These are phyloP conservation scores for Penicillium samsonianum DNA, from an alignment of 495 filamentous ascomycete species.

Conservation along the genomic window DNA sequence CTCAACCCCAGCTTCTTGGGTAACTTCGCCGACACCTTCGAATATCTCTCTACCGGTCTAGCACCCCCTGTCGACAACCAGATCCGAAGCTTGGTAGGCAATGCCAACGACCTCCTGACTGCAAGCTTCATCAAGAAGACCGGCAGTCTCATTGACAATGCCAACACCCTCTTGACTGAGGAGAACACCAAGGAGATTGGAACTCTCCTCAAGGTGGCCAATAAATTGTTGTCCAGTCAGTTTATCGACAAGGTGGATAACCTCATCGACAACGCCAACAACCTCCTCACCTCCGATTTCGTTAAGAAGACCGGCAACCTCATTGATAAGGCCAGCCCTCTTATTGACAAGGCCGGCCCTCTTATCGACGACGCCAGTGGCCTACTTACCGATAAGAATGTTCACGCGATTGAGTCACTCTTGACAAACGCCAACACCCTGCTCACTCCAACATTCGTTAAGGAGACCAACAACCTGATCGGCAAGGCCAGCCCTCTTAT, in stretches of 20 bases:
- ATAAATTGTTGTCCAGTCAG: conserved; percentile 26
- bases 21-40: conserved; percentile 38
- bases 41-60: conserved; percentile 39
- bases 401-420: conserved; percentile 39
- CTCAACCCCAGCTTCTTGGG: conserved; percentile 27
- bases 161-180: conserved; percentile 27
- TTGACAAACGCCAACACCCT: conserved; percentile 42
- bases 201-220: conserved; percentile 39
- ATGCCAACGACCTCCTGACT: conserved; percentile 33
- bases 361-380: conserved; percentile 40
- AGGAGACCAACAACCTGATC: conserved; percentile 43
- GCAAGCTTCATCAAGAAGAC: conserved; percentile 34
- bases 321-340: conserved; percentile 37
- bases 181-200: conserved; percentile 43
- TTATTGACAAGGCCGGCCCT: conserved; percentile 38
- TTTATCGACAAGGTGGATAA: conserved; percentile 32
- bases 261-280: conserved; percentile 25
- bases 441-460: conserved; percentile 39
- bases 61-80: conserved; percentile 42
- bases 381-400: conserved; percentile 41
- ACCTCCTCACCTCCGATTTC: conserved; percentile 21
- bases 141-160: conserved; percentile 21
- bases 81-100: conserved; percentile 38
- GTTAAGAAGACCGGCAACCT: conserved; percentile 31
- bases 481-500: conserved; percentile 36